These are phyloP conservation scores for Pseudogymnoascus sp. DNA, from an alignment of 2,329 filamentous ascomycete genomes.

Conservation along the genomic window DNA sequence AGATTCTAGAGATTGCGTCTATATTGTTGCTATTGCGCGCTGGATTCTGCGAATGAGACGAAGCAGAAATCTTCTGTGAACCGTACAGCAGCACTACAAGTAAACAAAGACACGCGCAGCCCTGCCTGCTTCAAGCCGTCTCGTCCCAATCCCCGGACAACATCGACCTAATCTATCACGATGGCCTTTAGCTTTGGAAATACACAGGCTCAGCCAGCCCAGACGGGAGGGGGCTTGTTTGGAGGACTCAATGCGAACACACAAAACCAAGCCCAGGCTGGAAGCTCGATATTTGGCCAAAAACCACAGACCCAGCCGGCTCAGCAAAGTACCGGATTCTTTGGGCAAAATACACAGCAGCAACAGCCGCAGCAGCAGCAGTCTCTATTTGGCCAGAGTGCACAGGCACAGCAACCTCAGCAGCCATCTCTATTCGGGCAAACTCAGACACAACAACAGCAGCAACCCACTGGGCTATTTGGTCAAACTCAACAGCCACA, in stretches of 20 bases:
- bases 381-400: constrained; percentile 21
- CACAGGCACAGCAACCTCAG: constrained; percentile 17
- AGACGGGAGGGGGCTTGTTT: constrained; percentile 15
- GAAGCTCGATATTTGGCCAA: constrained; percentile 16
- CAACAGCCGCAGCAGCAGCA: constrained; percentile 28
- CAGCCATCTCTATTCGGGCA: constrained; percentile 17
- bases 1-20: neutral
- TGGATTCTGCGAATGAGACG: neutral
- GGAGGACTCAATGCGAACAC: constrained; percentile 9
- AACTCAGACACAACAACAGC: constrained; percentile 14
- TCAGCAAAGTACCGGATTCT: constrained; percentile 16
- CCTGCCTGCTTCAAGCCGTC: neutral
- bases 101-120: constrained; percentile 7
- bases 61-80: neutral
- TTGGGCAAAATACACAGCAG: constrained; percentile 21
- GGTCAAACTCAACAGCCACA: constrained; percentile 21
- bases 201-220: constrained; percentile 5
- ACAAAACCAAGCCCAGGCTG: constrained; percentile 16
- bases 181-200: constrained; percentile 8
- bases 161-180: neutral
- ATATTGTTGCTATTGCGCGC: neutral
- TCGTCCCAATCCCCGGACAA: neutral
- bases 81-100: neutral
- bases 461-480: constrained; percentile 14
- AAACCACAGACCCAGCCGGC: constrained; percentile 15